Evolutionary conservation across 345 rosid species (phyloP).

Genomic region (Triadica sebifera): DNA sequence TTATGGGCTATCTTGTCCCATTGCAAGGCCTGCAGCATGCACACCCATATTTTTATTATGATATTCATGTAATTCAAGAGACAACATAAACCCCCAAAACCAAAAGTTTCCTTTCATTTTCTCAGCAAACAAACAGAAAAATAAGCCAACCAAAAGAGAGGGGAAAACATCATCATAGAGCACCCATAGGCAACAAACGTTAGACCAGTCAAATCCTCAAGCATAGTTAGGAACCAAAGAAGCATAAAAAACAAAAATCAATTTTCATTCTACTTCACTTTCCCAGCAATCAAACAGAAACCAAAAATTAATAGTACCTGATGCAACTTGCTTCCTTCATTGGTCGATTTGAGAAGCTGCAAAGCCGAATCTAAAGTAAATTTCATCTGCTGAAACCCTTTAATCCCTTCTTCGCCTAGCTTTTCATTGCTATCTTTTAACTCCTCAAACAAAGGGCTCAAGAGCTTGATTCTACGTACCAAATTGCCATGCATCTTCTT

Average conservation of each 20-base stretch:
- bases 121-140: not conserved
- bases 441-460: slow-evolving; percentile 94
- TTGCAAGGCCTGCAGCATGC: slow-evolving; percentile 49
- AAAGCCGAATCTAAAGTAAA: slow-evolving; percentile 61
- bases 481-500: slow-evolving; percentile 75
- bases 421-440: slow-evolving; percentile 47
- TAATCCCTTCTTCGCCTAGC: slow-evolving; percentile 39
- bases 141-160: not conserved
- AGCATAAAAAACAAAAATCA: not conserved
- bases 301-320: slow-evolving; percentile 46
- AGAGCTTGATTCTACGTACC: slow-evolving; percentile 84
- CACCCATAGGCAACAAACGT: not conserved
- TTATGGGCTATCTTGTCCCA: slow-evolving; percentile 41
- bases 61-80: not conserved
- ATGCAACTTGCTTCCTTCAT: slow-evolving; percentile 75
- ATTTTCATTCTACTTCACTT: slow-evolving; percentile 7
- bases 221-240: not conserved
- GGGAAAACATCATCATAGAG: not conserved
- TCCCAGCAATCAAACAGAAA: slow-evolving; percentile 24
- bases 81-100: not conserved
- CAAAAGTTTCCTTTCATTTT: not conserved
- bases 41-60: not conserved
- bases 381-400: slow-evolving; percentile 51
- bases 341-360: slow-evolving; percentile 54
- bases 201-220: not conserved